Evolutionary conservation across 2,329 filamentous ascomycete genomes (phyloP), one percentile per base, ranked within the genome.

Genomic region (Fusarium denticulatum): DNA sequence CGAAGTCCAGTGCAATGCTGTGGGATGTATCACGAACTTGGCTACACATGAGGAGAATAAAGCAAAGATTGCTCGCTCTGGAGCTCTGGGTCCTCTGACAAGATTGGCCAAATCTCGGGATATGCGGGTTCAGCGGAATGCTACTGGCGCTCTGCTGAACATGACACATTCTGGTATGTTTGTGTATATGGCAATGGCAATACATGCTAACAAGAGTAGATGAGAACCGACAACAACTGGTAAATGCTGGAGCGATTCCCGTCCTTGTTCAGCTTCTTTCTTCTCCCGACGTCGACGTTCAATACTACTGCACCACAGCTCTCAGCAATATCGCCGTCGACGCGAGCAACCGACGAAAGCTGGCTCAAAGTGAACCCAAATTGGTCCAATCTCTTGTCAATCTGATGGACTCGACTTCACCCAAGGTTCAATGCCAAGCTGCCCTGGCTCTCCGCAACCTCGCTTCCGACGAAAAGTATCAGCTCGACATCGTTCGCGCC

Each of bases 11-110:
- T 99, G 96, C 87, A 99, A 99, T 83, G 96, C 96, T 47, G 96
- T 99, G 69, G 96, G 96, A 58, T 99, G 96, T 86, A 99, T 99
- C 82, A 99, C 96, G 50, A 99, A 99, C 81, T 85, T 99, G 64
- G 96, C 96, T 61, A 99, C 96, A 6, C 96, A 99, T 80, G 96
- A 99, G 85, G 96, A 98, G 78, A 99, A 99, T 86, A 99, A 99
- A 86, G 95, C 96, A 66, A 98, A 97, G 85, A 99, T 99, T 82
- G 96, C 96, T 76, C 91, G 94, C 70, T 99, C 96, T 7, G 96
- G 96, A 66, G 96, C 96, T 61, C 88, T 99, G 64, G 94, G 93
- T 13, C 96, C 96, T 14, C 86, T 99, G 76, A 99, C 96, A 50
- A 90, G 94, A 72, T 86, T 99, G 65, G 96, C 96, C 71, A 98